These are phyloP conservation scores for Colletotrichum tanaceti DNA, from an alignment of 2,329 filamentous ascomycete species.

Conservation along the genomic window DNA sequence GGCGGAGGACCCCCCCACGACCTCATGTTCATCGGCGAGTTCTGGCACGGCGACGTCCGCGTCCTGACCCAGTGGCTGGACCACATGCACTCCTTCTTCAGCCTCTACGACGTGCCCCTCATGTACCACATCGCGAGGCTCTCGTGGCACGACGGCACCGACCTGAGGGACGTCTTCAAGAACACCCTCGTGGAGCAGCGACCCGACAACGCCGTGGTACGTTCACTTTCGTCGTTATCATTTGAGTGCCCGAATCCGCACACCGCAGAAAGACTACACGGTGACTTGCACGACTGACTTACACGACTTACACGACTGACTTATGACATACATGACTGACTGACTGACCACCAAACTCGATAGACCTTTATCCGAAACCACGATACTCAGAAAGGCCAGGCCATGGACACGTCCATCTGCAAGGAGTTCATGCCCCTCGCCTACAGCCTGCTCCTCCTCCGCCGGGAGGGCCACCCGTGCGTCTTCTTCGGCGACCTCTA, in stretches of 20 bases:
- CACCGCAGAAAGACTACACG: no score
- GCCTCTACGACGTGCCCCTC: slow-evolving; percentile 34
- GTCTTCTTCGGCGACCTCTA: slow-evolving; percentile 38
- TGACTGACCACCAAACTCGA: background rate
- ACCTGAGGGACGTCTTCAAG: slow-evolving; percentile 32
- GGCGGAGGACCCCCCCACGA: no score
- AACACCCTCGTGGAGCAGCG: slow-evolving; percentile 29
- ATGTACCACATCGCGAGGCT: slow-evolving; percentile 35
- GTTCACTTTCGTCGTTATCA: no score
- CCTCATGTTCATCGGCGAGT: slow-evolving; percentile 35
- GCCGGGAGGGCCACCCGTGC: slow-evolving; percentile 33
- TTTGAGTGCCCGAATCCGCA: no score
- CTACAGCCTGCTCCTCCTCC: slow-evolving; percentile 30
- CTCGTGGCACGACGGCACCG: slow-evolving; percentile 30
- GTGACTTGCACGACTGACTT: no score
- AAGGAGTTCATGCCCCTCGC: slow-evolving; percentile 27
- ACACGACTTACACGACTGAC: no score
- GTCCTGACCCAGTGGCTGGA: slow-evolving; percentile 34
- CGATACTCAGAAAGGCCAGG: slow-evolving; percentile 36
- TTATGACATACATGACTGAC: no score
- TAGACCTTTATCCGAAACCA: slow-evolving; percentile 38
- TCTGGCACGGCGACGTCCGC: slow-evolving; percentile 36
- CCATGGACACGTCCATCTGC: slow-evolving; percentile 35
- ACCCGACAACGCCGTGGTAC: slow-evolving; percentile 34
- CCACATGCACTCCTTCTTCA: slow-evolving; percentile 36